These are phyloP conservation scores for Polygonum maritimum DNA, from an alignment of 148 eudicot species.

Conservation along the genomic window DNA sequence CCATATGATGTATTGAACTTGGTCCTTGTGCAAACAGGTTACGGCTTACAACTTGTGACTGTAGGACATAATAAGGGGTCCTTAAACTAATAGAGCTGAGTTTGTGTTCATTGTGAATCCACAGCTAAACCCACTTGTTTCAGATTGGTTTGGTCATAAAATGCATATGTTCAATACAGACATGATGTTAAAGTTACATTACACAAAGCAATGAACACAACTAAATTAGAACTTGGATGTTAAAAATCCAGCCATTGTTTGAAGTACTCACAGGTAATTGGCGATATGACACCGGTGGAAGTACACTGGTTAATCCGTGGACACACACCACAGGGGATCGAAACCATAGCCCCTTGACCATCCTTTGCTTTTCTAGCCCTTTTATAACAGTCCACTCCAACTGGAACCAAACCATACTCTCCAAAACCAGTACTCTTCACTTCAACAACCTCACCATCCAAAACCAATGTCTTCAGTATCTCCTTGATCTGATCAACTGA, in stretches of 20 bases:
- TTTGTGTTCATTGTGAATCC: background rate
- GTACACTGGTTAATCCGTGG: slow-evolving; percentile 49
- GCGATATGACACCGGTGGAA: slow-evolving; percentile 69
- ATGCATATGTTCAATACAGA: background rate
- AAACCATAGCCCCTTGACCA: slow-evolving; percentile 38
- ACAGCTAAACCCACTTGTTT: too few relatives aligned
- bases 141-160: background rate
- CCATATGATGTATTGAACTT: background rate
- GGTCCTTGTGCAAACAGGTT: background rate
- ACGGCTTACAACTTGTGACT: background rate
- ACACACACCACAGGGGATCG: slow-evolving; percentile 75
- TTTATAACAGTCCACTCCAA: slow-evolving; percentile 44
- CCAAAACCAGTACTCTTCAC: slow-evolving; percentile 63
- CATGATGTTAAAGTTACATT: background rate
- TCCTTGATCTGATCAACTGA: slow-evolving; percentile 33
- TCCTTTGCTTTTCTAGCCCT: slow-evolving; percentile 19
- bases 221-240: background rate
- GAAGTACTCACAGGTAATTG: slow-evolving; percentile 52
- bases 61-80: background rate
- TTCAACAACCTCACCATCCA: slow-evolving; percentile 47
- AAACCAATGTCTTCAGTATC: slow-evolving; percentile 42
- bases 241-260: slow-evolving; percentile 44
- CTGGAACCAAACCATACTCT: slow-evolving; percentile 44
- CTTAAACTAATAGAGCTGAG: too few relatives aligned
- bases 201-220: background rate